Conservation (phyloP, 768 basidiomycete genomes). For the Mrakia gelida region DNA sequence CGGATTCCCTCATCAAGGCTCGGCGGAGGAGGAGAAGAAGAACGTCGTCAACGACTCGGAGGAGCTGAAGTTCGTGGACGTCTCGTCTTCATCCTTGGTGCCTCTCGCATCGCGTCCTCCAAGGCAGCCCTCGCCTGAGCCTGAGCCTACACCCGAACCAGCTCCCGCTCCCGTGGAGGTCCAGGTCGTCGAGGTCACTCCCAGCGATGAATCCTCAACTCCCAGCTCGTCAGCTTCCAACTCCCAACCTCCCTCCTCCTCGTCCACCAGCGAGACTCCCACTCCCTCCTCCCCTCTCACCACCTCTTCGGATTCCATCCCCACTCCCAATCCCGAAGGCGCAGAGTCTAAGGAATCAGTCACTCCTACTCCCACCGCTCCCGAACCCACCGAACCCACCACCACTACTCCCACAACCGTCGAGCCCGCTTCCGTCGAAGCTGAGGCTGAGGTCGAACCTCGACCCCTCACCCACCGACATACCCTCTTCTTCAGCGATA, state of each 20-base stretch:
- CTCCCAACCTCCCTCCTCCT: background rate
- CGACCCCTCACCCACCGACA: conserved; percentile 1
- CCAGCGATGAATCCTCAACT: background rate
- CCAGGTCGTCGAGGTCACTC: background rate
- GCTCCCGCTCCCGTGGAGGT: background rate
- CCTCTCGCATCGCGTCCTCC: background rate
- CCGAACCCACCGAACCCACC: background rate
- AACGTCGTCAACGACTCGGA: background rate
- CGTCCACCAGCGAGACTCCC: background rate
- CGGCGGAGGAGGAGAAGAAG: background rate
- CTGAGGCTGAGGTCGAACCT: background rate
- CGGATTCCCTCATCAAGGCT: background rate
- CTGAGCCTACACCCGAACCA: background rate
- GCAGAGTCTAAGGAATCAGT: background rate
- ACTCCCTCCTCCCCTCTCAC: background rate
- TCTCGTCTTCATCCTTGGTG: too few species aligned
- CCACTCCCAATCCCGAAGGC: background rate
- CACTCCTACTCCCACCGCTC: background rate
- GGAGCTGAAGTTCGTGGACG: background rate
- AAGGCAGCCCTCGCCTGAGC: background rate
- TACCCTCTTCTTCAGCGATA: conserved; percentile 18
- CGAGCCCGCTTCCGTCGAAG: background rate
- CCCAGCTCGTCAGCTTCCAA: background rate
- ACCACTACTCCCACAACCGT: background rate
- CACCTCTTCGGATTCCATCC: background rate